Percentiles rank a stretch among this genome's conserved stretches.
phyloP scores from a whole-genome alignment of 257 asterid genomes.

The Verbena officinalis region DNA sequence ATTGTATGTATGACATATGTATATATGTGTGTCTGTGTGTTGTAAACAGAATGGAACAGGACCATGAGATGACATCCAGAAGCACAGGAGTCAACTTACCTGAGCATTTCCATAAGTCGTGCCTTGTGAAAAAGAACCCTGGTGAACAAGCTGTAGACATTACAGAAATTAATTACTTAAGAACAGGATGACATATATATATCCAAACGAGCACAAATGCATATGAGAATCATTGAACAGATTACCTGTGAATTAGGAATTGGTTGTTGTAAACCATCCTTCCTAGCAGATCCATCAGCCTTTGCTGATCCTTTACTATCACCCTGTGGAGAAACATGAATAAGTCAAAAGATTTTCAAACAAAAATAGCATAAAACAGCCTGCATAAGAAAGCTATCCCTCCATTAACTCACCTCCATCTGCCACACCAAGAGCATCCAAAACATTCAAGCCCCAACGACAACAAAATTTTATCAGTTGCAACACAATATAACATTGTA shows the following conservation, averaged over 20 bases:
- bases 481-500: conserved; percentile 7
- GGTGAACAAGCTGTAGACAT: conserved; percentile 62
- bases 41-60: not conserved
- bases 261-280: conserved; percentile 62
- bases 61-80: conserved; percentile 19
- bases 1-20: not conserved
- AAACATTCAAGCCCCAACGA: conserved; percentile 15
- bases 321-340: conserved; percentile 53
- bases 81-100: conserved; percentile 43
- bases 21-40: too few relatives aligned
- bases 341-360: conserved; percentile 2
- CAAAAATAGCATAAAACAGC: not conserved
- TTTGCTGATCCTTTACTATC: conserved; percentile 81
- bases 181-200: not conserved
- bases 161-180: conserved; percentile 24
- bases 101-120: conserved; percentile 68
- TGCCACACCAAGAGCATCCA: conserved; percentile 48
- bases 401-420: conserved; percentile 72
- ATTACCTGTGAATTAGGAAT: conserved; percentile 55
- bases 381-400: not conserved
- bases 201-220: not conserved
- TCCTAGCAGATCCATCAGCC: conserved; percentile 76
- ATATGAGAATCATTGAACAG: conserved; percentile 11
- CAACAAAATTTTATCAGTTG: conserved; percentile 32
- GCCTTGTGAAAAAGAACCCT: conserved; percentile 79